Evolutionary conservation across 768 basidiomycete genomes (phyloP), one percentile per base, ranked within the genome.

Genomic region (Pisolithus orientalis): DNA sequence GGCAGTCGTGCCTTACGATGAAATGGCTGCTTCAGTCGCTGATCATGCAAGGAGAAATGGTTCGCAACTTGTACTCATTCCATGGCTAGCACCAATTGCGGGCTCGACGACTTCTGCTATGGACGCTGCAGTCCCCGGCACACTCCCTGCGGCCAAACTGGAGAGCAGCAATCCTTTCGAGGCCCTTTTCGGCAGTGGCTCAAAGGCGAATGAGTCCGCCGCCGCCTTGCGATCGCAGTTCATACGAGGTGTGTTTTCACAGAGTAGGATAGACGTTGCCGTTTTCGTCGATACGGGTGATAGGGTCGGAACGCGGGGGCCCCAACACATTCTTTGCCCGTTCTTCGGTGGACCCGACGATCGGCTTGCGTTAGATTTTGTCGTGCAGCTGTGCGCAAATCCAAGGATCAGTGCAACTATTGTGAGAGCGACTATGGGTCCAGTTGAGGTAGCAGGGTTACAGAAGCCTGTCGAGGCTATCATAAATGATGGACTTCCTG

Each of bases 261-360:
- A 79, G 34, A 79, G 84, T 14, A 78, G 81, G 3, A 74, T 76
- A 9, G 90, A 97, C 59, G 87, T 94, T 34, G 91, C 85, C 5
- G 69, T 98, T 34, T 94, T 90, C 65, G 78, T 96, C 53, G 95
- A 97, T 65, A 75, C 85, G 25, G 85, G 65, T 61, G 51, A 67
- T 16, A 54, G 65, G 16, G 46, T 57, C 5, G 63, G 67, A 4
- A 58, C 65, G 8, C 65, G 54, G 6, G 65, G 65, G 11, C 47
- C 46, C 3, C 75, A 85, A 54, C 89, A 90, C 57, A 62, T 97
- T 28, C 82, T 94, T 65, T 63, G 94, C 39, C 90, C 94, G 0
- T 97, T 95, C 80, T 88, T 92, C 64, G 95, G 95, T 37, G 95
- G 95, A 0, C 84, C 91, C 0, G 95, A 99, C 64, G 95, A 97